A percentile compares a stretch with the other conserved stretches of the same genome.
These are phyloP conservation scores for Mycena latifolia DNA, from an alignment of 768 basidiomycete species.

Conservation along the genomic window DNA sequence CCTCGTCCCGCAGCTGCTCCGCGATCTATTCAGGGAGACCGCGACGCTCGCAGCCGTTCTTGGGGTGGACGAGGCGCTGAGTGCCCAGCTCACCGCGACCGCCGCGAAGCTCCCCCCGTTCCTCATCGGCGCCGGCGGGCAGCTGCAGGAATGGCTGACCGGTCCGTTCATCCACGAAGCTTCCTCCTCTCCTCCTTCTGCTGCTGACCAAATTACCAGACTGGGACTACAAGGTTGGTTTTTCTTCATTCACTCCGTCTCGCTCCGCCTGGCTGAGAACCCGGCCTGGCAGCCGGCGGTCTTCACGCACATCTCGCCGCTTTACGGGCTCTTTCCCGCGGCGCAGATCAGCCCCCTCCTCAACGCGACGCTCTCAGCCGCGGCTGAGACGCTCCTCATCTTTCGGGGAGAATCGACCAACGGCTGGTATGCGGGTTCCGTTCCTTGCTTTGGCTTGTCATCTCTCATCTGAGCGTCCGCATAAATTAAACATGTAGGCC, in stretches of 20 bases:
- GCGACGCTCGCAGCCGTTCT: not conserved
- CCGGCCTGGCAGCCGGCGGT: not conserved
- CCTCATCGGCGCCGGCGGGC: constrained; percentile 29
- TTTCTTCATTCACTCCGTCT: not conserved
- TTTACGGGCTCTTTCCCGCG: constrained; percentile 32
- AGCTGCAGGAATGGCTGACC: constrained; percentile 33
- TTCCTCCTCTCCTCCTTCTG: not conserved
- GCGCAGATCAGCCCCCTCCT: constrained; percentile 33
- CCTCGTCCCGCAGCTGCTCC: not conserved
- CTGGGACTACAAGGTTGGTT: not conserved
- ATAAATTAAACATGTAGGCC: constrained; percentile 9
- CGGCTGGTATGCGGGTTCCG: constrained; percentile 22
- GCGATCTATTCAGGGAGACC: not conserved
- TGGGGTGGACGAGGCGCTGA: constrained; percentile 26
- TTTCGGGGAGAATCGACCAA: constrained; percentile 31
- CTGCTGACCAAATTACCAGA: not conserved
- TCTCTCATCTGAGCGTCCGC: no score
- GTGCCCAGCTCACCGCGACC: constrained; percentile 17
- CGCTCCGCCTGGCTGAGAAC: not conserved
- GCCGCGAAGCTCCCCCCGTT: constrained; percentile 28
- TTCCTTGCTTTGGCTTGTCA: not conserved
- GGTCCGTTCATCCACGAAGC: no score
- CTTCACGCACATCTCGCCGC: constrained; percentile 33
- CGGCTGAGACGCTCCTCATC: constrained; percentile 29
- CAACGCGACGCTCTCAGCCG: constrained; percentile 30